A percentile compares a stretch with the other conserved stretches of the same genome.
phyloP scores from a whole-genome alignment of 768 basidiomycete genomes.

The Tephrocybe sp. region DNA sequence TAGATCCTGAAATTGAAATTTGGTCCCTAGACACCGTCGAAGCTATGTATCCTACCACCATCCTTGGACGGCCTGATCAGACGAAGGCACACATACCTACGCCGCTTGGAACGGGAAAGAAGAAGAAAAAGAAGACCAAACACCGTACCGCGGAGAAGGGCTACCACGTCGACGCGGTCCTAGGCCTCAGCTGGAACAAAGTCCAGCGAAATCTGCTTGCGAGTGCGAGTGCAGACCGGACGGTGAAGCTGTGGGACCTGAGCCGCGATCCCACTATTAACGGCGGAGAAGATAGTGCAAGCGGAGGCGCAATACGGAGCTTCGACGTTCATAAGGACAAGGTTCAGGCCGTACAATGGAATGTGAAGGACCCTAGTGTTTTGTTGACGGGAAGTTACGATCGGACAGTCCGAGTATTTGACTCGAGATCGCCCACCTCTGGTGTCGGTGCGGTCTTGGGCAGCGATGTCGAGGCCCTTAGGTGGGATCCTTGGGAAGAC shows the following conservation, averaged over 20 bases:
- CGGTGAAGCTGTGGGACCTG: conserved; percentile 97
- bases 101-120: conserved; percentile 91
- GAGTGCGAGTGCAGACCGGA: conserved; percentile 89
- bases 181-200: conserved; percentile 92
- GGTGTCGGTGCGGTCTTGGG: conserved; percentile 85
- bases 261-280: conserved; percentile 56
- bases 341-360: conserved; percentile 97
- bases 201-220: conserved; percentile 88
- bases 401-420: conserved; percentile 92
- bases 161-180: conserved; percentile 91
- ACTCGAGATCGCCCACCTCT: conserved; percentile 77
- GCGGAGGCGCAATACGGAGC: conserved; percentile 73
- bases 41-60: conserved; percentile 87
- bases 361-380: conserved; percentile 82
- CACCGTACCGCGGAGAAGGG: conserved; percentile 55
- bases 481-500: conserved; percentile 96
- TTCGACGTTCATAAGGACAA: conserved; percentile 90
- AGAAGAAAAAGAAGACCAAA: conserved; percentile 88
- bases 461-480: conserved; percentile 89
- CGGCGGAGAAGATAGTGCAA: conserved; percentile 36
- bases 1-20: conserved; percentile 98
- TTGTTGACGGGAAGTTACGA: conserved; percentile 93
- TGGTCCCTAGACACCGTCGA: conserved; percentile 96
- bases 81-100: conserved; percentile 76
- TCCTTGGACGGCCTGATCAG: conserved; percentile 87